These are phyloP conservation scores for Botrytis elliptica DNA, from an alignment of 2,329 filamentous ascomycete species.

Conservation along the genomic window DNA sequence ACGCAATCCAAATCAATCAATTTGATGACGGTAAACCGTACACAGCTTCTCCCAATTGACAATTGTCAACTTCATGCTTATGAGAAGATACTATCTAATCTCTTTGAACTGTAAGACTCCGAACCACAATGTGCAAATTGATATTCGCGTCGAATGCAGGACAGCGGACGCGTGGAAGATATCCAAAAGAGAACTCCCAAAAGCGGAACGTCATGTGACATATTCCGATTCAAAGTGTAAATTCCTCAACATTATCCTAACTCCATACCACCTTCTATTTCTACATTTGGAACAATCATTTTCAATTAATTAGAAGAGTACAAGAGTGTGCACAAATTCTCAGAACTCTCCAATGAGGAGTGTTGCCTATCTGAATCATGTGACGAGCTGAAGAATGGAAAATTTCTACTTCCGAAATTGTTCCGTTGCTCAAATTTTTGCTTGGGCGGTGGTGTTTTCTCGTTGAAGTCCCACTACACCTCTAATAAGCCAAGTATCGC, in stretches of 20 bases:
- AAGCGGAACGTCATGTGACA: background rate
- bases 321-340: background rate
- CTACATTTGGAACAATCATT: accelerated
- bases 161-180: background rate
- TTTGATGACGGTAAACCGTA: background rate
- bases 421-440: background rate
- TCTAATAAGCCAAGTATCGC: too few relatives aligned
- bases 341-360: accelerated
- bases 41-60: background rate
- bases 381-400: background rate
- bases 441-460: background rate
- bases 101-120: background rate
- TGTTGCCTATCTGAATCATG: background rate
- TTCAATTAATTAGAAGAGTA: background rate
- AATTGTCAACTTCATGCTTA: background rate
- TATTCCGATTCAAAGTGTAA: background rate
- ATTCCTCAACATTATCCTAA: background rate
- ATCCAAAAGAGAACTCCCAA: background rate
- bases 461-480: too few relatives aligned
- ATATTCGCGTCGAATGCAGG: background rate
- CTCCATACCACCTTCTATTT: background rate
- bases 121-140: background rate
- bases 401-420: background rate
- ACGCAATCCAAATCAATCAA: background rate
- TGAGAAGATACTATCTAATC: background rate